Conservation (phyloP, 768 basidiomycete species). For the Termitomyces sp. region DNA sequence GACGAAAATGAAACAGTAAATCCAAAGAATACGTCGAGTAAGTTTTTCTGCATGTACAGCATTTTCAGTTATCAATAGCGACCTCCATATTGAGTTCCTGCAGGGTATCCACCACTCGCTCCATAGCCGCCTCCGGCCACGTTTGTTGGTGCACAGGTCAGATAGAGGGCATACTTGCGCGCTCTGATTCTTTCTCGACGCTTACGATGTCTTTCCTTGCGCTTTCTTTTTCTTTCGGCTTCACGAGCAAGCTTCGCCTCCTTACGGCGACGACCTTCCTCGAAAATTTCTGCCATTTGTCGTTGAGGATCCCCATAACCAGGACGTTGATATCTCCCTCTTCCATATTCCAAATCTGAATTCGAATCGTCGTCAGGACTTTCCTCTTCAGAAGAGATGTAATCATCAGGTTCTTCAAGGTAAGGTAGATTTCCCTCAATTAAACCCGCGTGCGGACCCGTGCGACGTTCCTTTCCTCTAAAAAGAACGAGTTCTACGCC, state of each 20-base stretch:
- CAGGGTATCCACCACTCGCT: constrained; percentile 14
- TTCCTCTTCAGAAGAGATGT: constrained; percentile 36
- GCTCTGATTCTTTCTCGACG: constrained; percentile 55
- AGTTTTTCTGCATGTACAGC: neutral
- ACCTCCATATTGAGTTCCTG: constrained; percentile 11
- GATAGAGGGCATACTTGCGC: constrained; percentile 59
- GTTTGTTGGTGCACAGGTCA: constrained; percentile 41
- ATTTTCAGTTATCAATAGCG: constrained; percentile 9
- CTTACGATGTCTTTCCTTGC: constrained; percentile 60
- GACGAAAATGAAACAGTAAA: neutral
- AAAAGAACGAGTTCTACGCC: constrained; percentile 79
- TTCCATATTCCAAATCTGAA: constrained; percentile 38
- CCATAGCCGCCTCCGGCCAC: constrained; percentile 20
- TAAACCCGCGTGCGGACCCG: constrained; percentile 53
- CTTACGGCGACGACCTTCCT: constrained; percentile 47
- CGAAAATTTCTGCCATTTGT: constrained; percentile 37
- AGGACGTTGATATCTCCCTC: constrained; percentile 22
- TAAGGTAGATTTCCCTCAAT: constrained; percentile 51
- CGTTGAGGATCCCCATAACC: constrained; percentile 37
- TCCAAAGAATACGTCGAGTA: neutral
- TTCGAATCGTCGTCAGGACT: constrained; percentile 27
- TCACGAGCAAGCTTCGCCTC: constrained; percentile 34
- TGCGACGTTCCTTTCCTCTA: constrained; percentile 72
- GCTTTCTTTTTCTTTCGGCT: constrained; percentile 56
- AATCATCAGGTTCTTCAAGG: constrained; percentile 37